Evolutionary conservation across 345 rosid genomes (phyloP).

Genomic region (Angophora floribunda): DNA sequence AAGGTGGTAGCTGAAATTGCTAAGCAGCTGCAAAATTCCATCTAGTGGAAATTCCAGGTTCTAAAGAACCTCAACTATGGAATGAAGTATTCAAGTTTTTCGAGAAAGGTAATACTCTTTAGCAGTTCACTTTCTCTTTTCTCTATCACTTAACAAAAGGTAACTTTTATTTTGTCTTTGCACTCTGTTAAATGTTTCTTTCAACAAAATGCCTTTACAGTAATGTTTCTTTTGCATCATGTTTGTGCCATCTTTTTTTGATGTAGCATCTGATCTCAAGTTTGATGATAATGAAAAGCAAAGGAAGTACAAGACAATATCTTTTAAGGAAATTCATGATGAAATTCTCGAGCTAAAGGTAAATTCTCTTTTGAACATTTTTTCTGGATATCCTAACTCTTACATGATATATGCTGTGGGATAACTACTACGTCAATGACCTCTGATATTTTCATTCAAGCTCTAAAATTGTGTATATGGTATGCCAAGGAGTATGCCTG

Average conservation of each 20-base stretch:
- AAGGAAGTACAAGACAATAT: conserved; percentile 54
- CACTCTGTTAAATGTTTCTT: background rate
- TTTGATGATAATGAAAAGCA: conserved; percentile 69
- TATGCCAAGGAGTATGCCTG: background rate
- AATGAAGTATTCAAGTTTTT: conserved; percentile 73
- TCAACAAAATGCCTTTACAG: background rate
- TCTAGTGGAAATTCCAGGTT: conserved; percentile 75
- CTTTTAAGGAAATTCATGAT: conserved; percentile 52
- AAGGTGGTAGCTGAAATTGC: conserved; percentile 82
- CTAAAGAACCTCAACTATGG: conserved; percentile 94
- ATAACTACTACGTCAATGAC: background rate
- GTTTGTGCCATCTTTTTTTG: background rate
- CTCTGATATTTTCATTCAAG: background rate
- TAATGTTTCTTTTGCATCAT: background rate
- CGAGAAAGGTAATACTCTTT: conserved; percentile 46
- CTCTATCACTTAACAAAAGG: background rate
- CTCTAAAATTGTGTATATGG: background rate
- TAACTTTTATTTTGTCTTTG: background rate
- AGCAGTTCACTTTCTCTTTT: background rate
- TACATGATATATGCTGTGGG: background rate
- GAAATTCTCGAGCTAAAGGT: conserved; percentile 79
- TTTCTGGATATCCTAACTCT: background rate
- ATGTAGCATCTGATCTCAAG: conserved; percentile 65
- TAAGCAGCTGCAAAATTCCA: conserved; percentile 79
- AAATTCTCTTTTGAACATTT: background rate